Conservation (phyloP, 129 eudicot species). For the Silybum marianum region DNA sequence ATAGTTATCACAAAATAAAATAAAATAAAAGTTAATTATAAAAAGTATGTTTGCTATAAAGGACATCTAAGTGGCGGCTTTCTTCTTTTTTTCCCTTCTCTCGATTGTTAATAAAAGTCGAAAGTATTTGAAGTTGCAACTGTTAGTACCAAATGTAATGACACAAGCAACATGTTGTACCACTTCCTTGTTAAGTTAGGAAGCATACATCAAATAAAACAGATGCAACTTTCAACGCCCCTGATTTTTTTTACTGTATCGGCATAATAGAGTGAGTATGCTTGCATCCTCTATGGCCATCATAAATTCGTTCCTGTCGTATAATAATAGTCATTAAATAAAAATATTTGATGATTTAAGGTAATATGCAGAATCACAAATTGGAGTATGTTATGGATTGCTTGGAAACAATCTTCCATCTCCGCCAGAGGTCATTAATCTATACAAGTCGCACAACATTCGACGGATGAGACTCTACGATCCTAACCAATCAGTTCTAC, state of each 20-base stretch:
- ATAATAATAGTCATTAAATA: background rate
- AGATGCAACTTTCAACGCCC: background rate
- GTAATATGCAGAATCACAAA: conserved; percentile 33
- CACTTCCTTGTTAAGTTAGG: too few species aligned
- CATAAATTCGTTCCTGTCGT: background rate
- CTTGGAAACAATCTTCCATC: conserved; percentile 49
- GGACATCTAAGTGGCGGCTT: background rate
- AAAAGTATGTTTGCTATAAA: too few species aligned
- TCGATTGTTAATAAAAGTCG: too few species aligned
- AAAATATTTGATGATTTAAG: background rate
- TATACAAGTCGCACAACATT: conserved; percentile 32
- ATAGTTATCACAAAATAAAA: too few species aligned
- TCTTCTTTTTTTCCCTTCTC: background rate
- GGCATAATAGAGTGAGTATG: too few species aligned
- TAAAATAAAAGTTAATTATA: too few species aligned
- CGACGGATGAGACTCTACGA: conserved; percentile 44
- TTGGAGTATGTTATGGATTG: conserved; percentile 44
- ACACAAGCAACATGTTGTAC: too few species aligned
- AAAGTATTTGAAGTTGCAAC: too few species aligned
- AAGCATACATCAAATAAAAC: too few species aligned
- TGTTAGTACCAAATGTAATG: too few species aligned
- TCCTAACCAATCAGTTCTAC: conserved; percentile 42
- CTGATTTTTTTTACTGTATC: background rate
- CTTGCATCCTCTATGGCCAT: background rate
- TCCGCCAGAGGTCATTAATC: conserved; percentile 25